phyloP scores from a whole-genome alignment of 1,284 basidiomycete species.

The Bjerkandera adusta region DNA sequence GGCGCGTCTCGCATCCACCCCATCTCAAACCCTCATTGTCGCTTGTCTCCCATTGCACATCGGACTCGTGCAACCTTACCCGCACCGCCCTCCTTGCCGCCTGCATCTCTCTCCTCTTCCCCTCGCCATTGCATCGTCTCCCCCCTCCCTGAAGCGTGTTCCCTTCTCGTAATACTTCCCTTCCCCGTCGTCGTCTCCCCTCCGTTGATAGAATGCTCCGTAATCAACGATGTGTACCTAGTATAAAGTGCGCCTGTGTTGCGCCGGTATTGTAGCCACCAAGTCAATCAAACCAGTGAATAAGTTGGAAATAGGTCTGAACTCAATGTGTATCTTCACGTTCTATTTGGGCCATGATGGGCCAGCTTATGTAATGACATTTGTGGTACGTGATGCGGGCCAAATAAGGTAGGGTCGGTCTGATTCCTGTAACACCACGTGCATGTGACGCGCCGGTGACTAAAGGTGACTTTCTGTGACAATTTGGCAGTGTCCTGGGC shows the following conservation, averaged over 20 bases:
- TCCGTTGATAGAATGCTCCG: neutral
- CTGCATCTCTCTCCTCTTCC: neutral
- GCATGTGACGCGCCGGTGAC: neutral
- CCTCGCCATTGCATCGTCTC: neutral
- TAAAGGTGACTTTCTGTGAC: neutral
- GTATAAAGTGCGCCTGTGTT: constrained; percentile 1
- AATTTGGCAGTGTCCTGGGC: too few species aligned
- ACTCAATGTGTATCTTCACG: too few species aligned
- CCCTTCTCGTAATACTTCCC: too few species aligned
- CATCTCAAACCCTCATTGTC: too few species aligned
- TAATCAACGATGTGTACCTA: neutral
- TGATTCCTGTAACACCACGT: neutral
- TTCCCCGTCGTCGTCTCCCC: neutral
- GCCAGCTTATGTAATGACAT: neutral
- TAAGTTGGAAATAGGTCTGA: too few species aligned
- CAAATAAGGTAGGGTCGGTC: too few species aligned
- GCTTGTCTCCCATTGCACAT: too few species aligned
- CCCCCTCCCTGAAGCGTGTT: neutral
- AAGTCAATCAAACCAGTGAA: neutral
- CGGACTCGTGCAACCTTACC: too few species aligned
- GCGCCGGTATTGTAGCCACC: neutral
- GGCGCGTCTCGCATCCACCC: neutral
- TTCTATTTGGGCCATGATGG: too few species aligned
- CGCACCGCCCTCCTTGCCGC: neutral
- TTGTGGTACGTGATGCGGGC: neutral